Conservation (phyloP, 2,329 filamentous ascomycete genomes). For the Neurospora crassa region DNA sequence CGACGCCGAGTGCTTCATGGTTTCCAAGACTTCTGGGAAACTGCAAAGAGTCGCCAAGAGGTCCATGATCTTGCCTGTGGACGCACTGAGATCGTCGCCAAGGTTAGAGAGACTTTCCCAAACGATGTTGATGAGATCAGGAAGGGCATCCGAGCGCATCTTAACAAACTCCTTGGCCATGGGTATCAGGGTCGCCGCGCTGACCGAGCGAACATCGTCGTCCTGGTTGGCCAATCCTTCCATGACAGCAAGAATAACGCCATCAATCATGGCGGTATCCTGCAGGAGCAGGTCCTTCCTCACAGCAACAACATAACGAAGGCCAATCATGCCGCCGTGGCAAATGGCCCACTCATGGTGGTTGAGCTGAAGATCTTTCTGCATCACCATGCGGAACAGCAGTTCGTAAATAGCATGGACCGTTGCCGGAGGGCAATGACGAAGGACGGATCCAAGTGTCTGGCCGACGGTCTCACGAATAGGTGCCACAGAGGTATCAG, state of each 20-base stretch:
- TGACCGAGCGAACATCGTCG: slow-evolving; percentile 93
- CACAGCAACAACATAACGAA: slow-evolving; percentile 91
- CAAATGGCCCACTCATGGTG: slow-evolving; percentile 85
- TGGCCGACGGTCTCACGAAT: slow-evolving; percentile 94
- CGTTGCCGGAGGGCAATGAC: slow-evolving; percentile 68
- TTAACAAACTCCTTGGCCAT: slow-evolving; percentile 93
- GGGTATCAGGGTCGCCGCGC: slow-evolving; percentile 91
- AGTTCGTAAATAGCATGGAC: slow-evolving; percentile 80
- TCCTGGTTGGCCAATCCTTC: slow-evolving; percentile 85
- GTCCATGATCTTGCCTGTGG: slow-evolving; percentile 98
- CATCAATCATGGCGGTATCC: slow-evolving; percentile 80
- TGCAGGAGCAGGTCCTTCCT: slow-evolving; percentile 83
- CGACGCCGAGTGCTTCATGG: slow-evolving; percentile 85
- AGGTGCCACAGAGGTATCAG: slow-evolving; percentile 91
- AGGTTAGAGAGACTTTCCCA: slow-evolving; percentile 96
- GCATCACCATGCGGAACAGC: slow-evolving; percentile 84
- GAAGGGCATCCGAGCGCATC: slow-evolving; percentile 67
- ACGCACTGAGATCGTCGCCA: slow-evolving; percentile 94
- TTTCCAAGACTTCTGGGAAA: slow-evolving; percentile 82
- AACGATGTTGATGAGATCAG: slow-evolving; percentile 82
- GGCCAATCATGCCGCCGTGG: slow-evolving; percentile 94
- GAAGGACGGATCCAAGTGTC: slow-evolving; percentile 79
- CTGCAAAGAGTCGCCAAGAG: slow-evolving; percentile 90
- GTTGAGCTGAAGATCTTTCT: slow-evolving; percentile 66
- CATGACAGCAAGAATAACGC: slow-evolving; percentile 86